Percentiles rank a stretch among this genome's conserved stretches.
These are phyloP conservation scores for Scutellaria barbata DNA, from an alignment of 257 asterid species.

Conservation along the genomic window DNA sequence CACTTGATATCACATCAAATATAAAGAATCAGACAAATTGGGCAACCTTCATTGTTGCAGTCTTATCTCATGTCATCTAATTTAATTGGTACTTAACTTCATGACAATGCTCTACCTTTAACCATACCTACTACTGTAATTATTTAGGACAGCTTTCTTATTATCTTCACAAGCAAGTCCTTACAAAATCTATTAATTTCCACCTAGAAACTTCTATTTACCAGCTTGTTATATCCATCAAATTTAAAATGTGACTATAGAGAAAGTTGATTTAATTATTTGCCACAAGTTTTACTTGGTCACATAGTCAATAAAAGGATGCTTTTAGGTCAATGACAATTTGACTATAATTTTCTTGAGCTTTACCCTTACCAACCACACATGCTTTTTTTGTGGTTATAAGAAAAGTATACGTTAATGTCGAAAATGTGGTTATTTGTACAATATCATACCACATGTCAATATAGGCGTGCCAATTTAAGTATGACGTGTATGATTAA, in stretches of 20 bases:
- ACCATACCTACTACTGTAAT: neutral
- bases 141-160: neutral
- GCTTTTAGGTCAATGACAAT: slow-evolving; percentile 32
- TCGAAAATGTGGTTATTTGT: neutral
- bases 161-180: neutral
- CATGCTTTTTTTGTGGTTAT: slow-evolving; percentile 23
- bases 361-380: slow-evolving; percentile 17
- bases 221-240: neutral
- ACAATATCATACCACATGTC: neutral
- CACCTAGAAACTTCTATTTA: slow-evolving; percentile 9
- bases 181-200: neutral
- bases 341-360: slow-evolving; percentile 17
- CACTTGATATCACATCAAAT: neutral
- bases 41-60: too few relatives aligned
- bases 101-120: neutral
- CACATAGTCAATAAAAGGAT: slow-evolving; percentile 30
- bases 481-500: too few relatives aligned
- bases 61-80: neutral
- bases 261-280: too few relatives aligned
- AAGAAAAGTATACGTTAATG: neutral
- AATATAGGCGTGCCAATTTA: too few relatives aligned
- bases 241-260: neutral
- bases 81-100: too few relatives aligned
- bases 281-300: neutral
- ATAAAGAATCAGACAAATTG: neutral